Evolutionary conservation across 768 basidiomycete species (phyloP), one percentile per base, ranked within the genome.

Genomic region (Dioszegia aurantiaca): DNA sequence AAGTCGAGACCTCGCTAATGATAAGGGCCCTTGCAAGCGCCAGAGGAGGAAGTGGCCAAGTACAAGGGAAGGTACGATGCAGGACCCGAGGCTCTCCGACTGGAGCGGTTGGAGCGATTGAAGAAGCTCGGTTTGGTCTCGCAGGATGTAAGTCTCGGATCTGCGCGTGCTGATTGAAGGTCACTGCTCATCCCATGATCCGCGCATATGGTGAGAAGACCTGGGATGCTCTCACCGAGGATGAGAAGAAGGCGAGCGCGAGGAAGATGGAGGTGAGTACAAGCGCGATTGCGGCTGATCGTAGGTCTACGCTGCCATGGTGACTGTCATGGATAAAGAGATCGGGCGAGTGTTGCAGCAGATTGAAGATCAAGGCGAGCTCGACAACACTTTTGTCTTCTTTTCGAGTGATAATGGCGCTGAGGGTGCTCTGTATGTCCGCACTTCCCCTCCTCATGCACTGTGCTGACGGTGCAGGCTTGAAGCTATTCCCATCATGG

Each of bases 371-470:
- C 55, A 40, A 0, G 72, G 67, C 10, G 64, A 75, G 47, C 46
- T 74, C 4, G 74, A 74, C 23, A 70, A 72, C 45, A 75, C 74
- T 14, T 64, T 74, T 27, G 59, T 75, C 45, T 61, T 75, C 41
- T 75, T 75, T 57, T 62, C 58, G 5, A 59, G 55, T 27, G 74
- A 75, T 45, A 75, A 75, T 43, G 72, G 74, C 16, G 74, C 74
- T 0, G 74, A 75, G 54, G 74, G 74, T 33, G 51, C 54, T 9
- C 26, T 67, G 61, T 68, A 54, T 59, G 68, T 57, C n/a, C 19
- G 36, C 39, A 23, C 1, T 4, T 9, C 39, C n/a, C 16, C 8
- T 37, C 52, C 24, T 19, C 14, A 14, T 43, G 40, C 36, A n/a
- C 37, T 16, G 33, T 6, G 28, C 55, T 55, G 51, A 55, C 42